Evolutionary conservation across 2,329 filamentous ascomycete species (phyloP), one percentile per base, ranked within the genome.

Genomic region (Waltergamsia citrina): DNA sequence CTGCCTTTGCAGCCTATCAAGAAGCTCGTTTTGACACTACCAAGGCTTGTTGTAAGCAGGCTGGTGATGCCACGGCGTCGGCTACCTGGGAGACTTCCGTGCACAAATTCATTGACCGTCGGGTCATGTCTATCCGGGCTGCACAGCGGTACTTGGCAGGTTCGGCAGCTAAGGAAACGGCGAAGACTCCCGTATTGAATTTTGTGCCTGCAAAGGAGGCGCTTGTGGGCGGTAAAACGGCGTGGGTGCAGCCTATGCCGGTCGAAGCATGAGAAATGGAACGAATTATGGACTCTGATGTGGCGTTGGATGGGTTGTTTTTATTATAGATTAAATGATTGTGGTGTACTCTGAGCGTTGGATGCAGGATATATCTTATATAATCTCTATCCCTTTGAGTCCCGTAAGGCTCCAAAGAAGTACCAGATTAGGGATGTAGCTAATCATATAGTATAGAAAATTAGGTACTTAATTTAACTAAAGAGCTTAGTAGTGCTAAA

Each of bases 171-270:
- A 22, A 11, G 3, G 29, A 31, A 15, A 24, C 29, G 6, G 32
- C 37, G 4, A 14, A n/a, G 9, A 29, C 39, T 6, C 45, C 48
- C 1, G 37, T 46, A 11, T 41, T 53, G 6, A 42, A 49, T 7
- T 52, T 44, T 43, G 32, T 51, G n/a, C 34, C 41, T 3, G 47
- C 46, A 29, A 44, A 43, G 15, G 29, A 38, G 8, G 21, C 40
- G 21, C 30, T 44, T 6, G 31, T 33, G 8, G 20, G 36, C 3
- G n/a, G n/a, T n/a, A 24, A 31, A 7, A 30, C 47, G 21, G 42
- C 50, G n/a, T 52, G 40, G 40, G 26, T 9, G 32, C 21, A 28
- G 8, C 21, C 56, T n/a, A 29, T 34, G 6, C 32, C 32, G 7
- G 16, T 34, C 7, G 17, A 33, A 10, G 31, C 14, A 15, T 24